Base-by-base conservation (phyloP, 225 moss, liverwort and hornwort genomes). In the Polytrichum formosum region DNA sequence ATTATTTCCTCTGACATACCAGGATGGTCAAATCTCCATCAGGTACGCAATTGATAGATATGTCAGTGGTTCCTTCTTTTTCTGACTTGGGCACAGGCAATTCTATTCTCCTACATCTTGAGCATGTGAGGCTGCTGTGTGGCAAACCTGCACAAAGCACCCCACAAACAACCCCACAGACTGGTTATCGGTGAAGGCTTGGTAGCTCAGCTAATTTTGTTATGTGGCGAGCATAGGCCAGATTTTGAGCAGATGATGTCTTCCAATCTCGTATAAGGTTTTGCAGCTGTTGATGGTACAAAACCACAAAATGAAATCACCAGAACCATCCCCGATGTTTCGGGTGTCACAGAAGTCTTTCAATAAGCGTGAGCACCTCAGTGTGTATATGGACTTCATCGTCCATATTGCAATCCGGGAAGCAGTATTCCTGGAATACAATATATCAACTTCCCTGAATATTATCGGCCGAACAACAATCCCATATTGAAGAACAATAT, bases 121-220 rank as follows among this genome's bases (percentile, higher is more conserved):
- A 81, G 83, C 87, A 87, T 81, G 87, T 83, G 83, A 87, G 87
- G 83, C 83, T 87, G 86, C 78, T 83, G 83, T 83, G 83, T 87
- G 83, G 87, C 87, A 83, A 83, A 80, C 87, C 87, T 87, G 87
- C 87, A 87, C 73, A 83, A 74, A 78, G 87, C 81, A 87, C 78
- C 87, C 83, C 80, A 83, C 80, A 83, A 83, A 73, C 68, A 68
- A 68, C 54, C 55, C 68, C 68, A 68, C 68, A 68, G 22, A 46
- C 53, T 67, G 4, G 53, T 23, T 67, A 67, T 67, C 8, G 25
- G 35, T 35, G 35, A 53, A 28, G 64, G 64, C 31, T 28, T 8
- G 64, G 29, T 64, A 64, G 64, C 28, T 46, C 46, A 46, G 4
- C 10, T 46, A 13, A 46, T 2, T 13, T 46, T 46, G 37, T 37